Conservation (phyloP, 1,284 basidiomycete genomes). For the Ganoderma lucidum region DNA sequence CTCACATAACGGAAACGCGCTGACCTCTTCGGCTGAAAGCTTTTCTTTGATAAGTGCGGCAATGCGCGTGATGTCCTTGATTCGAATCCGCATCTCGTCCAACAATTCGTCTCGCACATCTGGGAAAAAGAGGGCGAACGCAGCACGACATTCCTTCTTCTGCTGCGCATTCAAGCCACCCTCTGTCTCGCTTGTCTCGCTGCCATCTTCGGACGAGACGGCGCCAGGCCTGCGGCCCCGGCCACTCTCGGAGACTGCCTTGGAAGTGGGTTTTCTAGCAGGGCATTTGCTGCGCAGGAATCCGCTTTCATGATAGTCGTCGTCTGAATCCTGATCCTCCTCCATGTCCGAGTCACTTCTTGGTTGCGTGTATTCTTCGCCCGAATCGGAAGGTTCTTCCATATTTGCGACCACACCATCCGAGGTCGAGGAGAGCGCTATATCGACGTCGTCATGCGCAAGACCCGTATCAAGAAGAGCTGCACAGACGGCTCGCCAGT, state of each 20-base stretch:
- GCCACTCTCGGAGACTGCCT: not conserved
- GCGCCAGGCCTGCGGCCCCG: not conserved
- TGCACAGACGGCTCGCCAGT: constrained; percentile 80
- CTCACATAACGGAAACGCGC: constrained; percentile 30
- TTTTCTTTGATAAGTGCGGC: constrained; percentile 70
- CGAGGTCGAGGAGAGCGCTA: constrained; percentile 36
- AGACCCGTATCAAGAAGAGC: constrained; percentile 55
- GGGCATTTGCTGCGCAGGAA: constrained; percentile 19
- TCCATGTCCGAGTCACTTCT: constrained; percentile 7
- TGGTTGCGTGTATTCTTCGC: constrained; percentile 35
- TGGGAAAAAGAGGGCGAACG: constrained; percentile 78
- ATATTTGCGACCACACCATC: constrained; percentile 37
- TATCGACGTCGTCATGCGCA: constrained; percentile 40
- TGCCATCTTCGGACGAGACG: constrained; percentile 3
- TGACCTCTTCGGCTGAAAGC: constrained; percentile 73
- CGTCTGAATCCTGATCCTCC: constrained; percentile 35
- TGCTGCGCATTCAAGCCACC: constrained; percentile 56
- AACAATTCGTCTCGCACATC: constrained; percentile 50
- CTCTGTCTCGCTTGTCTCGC: not conserved
- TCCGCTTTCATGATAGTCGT: constrained; percentile 44
- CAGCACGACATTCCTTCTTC: constrained; percentile 56
- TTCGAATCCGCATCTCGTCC: constrained; percentile 59
- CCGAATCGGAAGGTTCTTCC: constrained; percentile 31
- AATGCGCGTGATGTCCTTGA: constrained; percentile 68
- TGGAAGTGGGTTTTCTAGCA: not conserved